phyloP scores from a whole-genome alignment of 306 rosid genomes.

The Malus domestica region DNA sequence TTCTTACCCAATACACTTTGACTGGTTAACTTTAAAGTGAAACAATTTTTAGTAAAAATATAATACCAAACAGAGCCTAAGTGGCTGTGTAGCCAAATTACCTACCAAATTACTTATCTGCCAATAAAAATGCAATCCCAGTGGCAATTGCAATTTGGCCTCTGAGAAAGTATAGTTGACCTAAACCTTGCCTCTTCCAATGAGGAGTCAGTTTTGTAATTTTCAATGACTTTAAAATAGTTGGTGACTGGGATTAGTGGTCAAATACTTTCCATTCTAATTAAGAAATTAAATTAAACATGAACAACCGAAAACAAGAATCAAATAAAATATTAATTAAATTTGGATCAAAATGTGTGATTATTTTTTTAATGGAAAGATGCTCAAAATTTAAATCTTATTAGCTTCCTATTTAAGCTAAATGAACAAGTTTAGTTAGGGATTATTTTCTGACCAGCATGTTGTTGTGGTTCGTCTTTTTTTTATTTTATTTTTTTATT shows the following conservation, averaged over 20 bases:
- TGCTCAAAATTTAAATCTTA: background rate
- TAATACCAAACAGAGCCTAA: too few relatives aligned
- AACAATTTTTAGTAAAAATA: too few relatives aligned
- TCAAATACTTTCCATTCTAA: background rate
- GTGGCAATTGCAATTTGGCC: too few relatives aligned
- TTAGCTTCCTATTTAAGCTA: conserved; percentile 4
- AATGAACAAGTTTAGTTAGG: background rate
- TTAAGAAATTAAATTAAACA: background rate
- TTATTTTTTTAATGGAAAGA: background rate
- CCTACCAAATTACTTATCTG: too few relatives aligned
- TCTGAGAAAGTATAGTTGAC: conserved; percentile 6
- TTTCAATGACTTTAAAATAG: background rate
- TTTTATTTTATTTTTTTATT: too few relatives aligned
- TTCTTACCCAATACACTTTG: too few relatives aligned
- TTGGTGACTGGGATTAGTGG: background rate
- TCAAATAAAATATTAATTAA: background rate
- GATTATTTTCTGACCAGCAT: conserved; percentile 4
- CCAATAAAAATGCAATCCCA: too few relatives aligned
- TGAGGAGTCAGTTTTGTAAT: conserved; percentile 5
- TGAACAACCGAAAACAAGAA: background rate
- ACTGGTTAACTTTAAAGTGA: too few relatives aligned
- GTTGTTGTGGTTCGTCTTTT: background rate
- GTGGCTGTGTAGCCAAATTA: too few relatives aligned
- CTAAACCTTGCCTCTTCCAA: conserved; percentile 2
- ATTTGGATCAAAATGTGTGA: background rate